Evolutionary conservation across 345 rosid genomes (phyloP).

Genomic region (Brassica nigra): DNA sequence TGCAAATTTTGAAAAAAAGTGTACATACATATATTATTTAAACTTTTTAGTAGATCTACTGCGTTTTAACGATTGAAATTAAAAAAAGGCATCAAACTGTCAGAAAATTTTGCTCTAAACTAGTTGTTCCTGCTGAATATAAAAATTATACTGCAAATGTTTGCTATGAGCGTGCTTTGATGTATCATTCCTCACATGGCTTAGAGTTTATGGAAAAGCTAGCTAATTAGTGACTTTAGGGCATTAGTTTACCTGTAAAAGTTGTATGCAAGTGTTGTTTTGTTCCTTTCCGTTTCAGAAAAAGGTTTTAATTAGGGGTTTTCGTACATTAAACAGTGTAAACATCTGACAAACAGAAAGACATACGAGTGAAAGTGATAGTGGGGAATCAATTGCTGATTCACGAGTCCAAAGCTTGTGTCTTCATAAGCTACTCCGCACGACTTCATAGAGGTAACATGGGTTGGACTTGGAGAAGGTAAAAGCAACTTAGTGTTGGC

Average conservation of each 20-base stretch:
- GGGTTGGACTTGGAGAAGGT: conserved; percentile 28
- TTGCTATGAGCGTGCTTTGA: background rate
- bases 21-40: background rate
- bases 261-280: conserved; percentile 36
- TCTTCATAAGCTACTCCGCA: conserved; percentile 40
- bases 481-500: conserved; percentile 40
- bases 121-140: background rate
- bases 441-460: conserved; percentile 37
- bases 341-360: conserved; percentile 37
- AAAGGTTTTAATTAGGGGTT: conserved; percentile 15
- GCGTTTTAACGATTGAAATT: background rate
- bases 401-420: conserved; percentile 26
- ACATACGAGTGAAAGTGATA: conserved; percentile 25
- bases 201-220: conserved; percentile 32
- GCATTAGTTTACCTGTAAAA: conserved; percentile 26
- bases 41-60: background rate
- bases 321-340: conserved; percentile 15
- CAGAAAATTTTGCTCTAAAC: background rate
- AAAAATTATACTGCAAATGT: background rate
- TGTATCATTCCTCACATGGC: conserved; percentile 5
- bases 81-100: background rate
- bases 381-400: conserved; percentile 46
- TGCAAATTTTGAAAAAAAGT: too few species aligned
- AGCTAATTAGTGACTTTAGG: conserved; percentile 24
- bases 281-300: conserved; percentile 28